Base-by-base conservation (phyloP, 257 asterid genomes). In the Solanum megistacrolobum region DNA sequence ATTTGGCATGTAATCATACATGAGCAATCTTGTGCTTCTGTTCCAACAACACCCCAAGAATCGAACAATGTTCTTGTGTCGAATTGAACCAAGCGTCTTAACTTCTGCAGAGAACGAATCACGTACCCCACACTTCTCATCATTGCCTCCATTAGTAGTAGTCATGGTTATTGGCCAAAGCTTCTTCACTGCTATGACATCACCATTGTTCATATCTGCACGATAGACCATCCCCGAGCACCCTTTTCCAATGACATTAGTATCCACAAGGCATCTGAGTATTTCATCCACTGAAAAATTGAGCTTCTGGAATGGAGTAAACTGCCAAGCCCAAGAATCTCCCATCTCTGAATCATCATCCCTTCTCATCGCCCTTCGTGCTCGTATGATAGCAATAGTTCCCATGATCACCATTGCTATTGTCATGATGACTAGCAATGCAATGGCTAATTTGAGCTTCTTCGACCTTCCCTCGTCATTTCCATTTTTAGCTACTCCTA, bases 1-100 rank as follows among this genome's bases (percentile, higher is more conserved):
- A 76, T 92, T 92, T 1, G 93, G 93, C 94, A 89, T 92, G 60
- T 92, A 92, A 76, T 92, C 94, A 87, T 90, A 92, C 93, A 92
- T 92, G 4, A 92, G 93, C 89, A 92, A 39, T 85, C 93, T 88
- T 38, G 89, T 92, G 68, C 72, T 90, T 4, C 89, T 86, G 52
- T 92, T 92, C 94, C 94, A 92, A 39, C 91, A 92, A 36, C 90
- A 92, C 3, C 93, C 94, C 85, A 92, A 87, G 90, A 92, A 92
- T 76, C 92, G 90, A 0, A 92, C 93, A 16, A 92, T 92, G 91
- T 92, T 92, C 88, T 92, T 92, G 76, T 92, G 94, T 66, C 94
- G 88, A 7, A 92, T 91, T n/a, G 93, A 88, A 9, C 94, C 94
- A 0, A 92, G 91, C 0, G 93, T 89, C 72, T 89, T 89, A 29